Evolutionary conservation across 2,329 filamentous ascomycete genomes (phyloP).

Genomic region (Aspergillus versicolor): DNA sequence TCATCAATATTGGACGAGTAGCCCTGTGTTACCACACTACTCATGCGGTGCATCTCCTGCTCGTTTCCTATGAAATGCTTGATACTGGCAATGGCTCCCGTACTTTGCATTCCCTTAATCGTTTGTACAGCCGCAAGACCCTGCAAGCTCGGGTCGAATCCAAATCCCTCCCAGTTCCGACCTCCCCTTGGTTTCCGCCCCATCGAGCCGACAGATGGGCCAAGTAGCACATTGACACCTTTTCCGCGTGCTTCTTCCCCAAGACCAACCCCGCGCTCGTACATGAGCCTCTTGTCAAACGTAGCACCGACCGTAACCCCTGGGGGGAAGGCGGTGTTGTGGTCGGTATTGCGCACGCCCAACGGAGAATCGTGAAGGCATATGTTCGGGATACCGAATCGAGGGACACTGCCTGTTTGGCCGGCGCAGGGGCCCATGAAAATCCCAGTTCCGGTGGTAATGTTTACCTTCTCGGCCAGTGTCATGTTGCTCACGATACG

Average conservation of each 20-base stretch:
- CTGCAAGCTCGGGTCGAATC: constrained; percentile 66
- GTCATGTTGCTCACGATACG: constrained; percentile 72
- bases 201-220: constrained; percentile 68
- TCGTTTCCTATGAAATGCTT: constrained; percentile 59
- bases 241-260: constrained; percentile 72
- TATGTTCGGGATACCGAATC: constrained; percentile 70
- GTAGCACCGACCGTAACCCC: constrained; percentile 77
- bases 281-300: constrained; percentile 71
- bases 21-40: constrained; percentile 37
- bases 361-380: constrained; percentile 71
- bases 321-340: constrained; percentile 73
- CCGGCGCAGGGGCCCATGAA: constrained; percentile 75
- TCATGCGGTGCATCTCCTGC: constrained; percentile 51
- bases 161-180: constrained; percentile 75
- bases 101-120: constrained; percentile 57
- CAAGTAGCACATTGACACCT: constrained; percentile 69
- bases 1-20: constrained; percentile 54
- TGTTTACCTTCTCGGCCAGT: constrained; percentile 75
- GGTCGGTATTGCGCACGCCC: constrained; percentile 70
- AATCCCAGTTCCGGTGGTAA: constrained; percentile 69
- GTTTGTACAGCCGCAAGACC: constrained; percentile 52
- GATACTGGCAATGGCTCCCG: constrained; percentile 56
- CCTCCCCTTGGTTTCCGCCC: constrained; percentile 72
- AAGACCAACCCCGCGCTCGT: constrained; percentile 65
- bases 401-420: constrained; percentile 69